phyloP scores from a whole-genome alignment of 2,329 filamentous ascomycete genomes.

The Hirsutella thompsonii region DNA sequence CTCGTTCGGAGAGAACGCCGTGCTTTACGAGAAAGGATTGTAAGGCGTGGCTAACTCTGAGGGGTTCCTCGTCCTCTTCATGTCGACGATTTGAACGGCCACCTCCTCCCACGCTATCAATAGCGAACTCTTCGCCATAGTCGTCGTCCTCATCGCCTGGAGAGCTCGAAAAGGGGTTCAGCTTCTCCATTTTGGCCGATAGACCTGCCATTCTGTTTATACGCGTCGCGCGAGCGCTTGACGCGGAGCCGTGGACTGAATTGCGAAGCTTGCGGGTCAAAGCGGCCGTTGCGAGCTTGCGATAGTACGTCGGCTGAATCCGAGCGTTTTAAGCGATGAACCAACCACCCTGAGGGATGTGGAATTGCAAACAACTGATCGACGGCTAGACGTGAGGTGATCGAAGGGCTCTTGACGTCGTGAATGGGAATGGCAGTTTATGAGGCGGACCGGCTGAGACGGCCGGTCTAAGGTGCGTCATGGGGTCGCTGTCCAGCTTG shows the following conservation, averaged over 20 bases:
- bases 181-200: constrained; percentile 12
- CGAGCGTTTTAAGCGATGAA: too few species aligned
- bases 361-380: too few species aligned
- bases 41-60: constrained; percentile 47
- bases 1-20: constrained; percentile 31
- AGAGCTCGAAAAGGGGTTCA: constrained; percentile 18
- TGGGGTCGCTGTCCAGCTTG: neutral
- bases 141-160: constrained; percentile 19
- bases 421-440: too few species aligned
- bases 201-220: constrained; percentile 12
- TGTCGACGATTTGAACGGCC: constrained; percentile 38
- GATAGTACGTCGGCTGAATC: too few species aligned
- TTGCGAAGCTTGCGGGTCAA: neutral
- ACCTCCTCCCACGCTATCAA: constrained; percentile 41
- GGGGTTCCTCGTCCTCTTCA: constrained; percentile 35
- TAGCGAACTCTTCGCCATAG: constrained; percentile 18
- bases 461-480: neutral
- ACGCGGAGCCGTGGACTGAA: neutral
- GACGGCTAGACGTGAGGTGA: too few species aligned
- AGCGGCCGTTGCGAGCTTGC: neutral
- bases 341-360: too few species aligned
- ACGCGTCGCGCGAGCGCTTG: neutral
- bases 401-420: too few species aligned
- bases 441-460: neutral
- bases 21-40: constrained; percentile 42